A percentile compares a stretch with the other conserved stretches of the same genome.
These are phyloP conservation scores for Furculomyces boomerangus DNA, from an alignment of 371 early-diverging fungal genomes.

Conservation along the genomic window DNA sequence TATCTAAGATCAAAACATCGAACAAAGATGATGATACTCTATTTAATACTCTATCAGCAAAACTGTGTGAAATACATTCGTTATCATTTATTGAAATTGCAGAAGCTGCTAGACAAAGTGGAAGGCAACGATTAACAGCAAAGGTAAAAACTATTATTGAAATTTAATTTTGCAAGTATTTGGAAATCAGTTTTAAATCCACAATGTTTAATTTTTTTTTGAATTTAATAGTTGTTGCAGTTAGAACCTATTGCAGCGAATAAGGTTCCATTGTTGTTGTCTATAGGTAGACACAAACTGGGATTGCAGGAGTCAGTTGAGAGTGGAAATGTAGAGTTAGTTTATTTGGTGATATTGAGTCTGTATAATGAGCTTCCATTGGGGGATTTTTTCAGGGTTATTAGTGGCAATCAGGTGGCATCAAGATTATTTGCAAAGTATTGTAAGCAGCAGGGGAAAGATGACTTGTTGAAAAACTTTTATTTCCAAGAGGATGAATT, in stretches of 20 bases:
- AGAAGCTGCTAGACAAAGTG: conserved; percentile 70
- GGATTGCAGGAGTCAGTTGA: conserved; percentile 81
- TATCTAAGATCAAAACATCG: conserved; percentile 74
- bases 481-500: conserved; percentile 87
- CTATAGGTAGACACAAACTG: conserved; percentile 76
- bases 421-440: conserved; percentile 66
- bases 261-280: conserved; percentile 83
- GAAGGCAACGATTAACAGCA: conserved; percentile 73
- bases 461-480: conserved; percentile 66
- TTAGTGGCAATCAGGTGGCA: conserved; percentile 66
- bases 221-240: conserved; percentile 51
- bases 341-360: conserved; percentile 76
- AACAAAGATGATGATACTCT: conserved; percentile 73
- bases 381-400: conserved; percentile 76
- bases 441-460: conserved; percentile 44
- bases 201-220: background rate
- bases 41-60: conserved; percentile 56
- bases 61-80: conserved; percentile 46
- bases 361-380: conserved; percentile 62
- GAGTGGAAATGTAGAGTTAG: conserved; percentile 88
- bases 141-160: conserved; percentile 29
- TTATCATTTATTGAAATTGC: conserved; percentile 84
- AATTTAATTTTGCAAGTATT: background rate
- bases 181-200: background rate
- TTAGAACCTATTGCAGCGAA: conserved; percentile 84